Evolutionary conservation across 208 protist genomes (phyloP).

Genomic region (Leishmania aethiopica): DNA sequence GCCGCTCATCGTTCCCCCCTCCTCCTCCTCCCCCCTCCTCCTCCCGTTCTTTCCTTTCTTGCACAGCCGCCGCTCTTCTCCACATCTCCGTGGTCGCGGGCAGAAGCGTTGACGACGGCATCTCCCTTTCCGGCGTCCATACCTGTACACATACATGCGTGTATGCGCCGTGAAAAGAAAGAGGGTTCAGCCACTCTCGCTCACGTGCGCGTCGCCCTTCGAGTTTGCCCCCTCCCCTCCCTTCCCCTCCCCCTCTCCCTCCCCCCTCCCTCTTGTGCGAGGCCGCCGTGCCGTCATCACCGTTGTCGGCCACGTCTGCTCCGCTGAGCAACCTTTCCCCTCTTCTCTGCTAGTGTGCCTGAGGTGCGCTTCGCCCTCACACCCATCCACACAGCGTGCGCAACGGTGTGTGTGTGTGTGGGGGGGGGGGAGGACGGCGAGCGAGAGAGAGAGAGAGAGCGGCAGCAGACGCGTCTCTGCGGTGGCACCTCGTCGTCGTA

Average conservation of each 20-base stretch:
- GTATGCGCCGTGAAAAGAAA: not conserved
- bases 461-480: not conserved
- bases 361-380: too few relatives aligned
- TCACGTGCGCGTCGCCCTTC: not conserved
- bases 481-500: not conserved
- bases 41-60: too few relatives aligned
- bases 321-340: not conserved
- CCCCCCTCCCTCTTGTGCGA: not conserved
- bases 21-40: not conserved
- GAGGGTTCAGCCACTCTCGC: too few relatives aligned
- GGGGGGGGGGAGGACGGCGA: not conserved
- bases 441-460: not conserved
- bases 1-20: not conserved
- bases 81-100: not conserved
- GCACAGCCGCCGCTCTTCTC: not conserved
- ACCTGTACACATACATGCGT: not conserved
- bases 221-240: not conserved
- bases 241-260: not conserved
- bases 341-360: too few relatives aligned
- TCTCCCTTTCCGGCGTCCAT: too few relatives aligned
- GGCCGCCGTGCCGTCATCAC: not conserved
- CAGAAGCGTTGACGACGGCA: too few relatives aligned
- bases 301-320: not conserved
- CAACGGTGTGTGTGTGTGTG: too few relatives aligned
- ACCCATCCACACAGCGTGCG: not conserved